Evolutionary conservation across 2,329 filamentous ascomycete species (phyloP).

Genomic region (Claviceps maximensis): DNA sequence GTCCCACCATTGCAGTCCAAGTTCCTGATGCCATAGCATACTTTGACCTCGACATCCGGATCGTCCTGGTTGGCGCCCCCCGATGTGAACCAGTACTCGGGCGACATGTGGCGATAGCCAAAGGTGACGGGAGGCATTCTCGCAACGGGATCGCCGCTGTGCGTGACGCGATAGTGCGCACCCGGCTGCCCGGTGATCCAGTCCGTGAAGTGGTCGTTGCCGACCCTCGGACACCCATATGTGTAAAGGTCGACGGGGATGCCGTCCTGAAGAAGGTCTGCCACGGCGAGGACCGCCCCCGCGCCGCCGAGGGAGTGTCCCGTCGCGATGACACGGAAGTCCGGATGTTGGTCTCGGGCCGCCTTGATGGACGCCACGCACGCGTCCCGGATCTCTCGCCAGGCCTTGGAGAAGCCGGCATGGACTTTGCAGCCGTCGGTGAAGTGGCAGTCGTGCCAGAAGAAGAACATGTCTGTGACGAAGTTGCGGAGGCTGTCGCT

Average conservation of each 20-base stretch:
- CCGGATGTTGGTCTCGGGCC: slow-evolving; percentile 33
- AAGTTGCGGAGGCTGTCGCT: slow-evolving; percentile 46
- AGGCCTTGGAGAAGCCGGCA: slow-evolving; percentile 45
- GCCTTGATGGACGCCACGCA: slow-evolving; percentile 30
- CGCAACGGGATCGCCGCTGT: slow-evolving; percentile 53
- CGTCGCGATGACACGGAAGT: slow-evolving; percentile 41
- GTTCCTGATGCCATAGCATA: slow-evolving; percentile 36
- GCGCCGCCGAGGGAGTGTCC: slow-evolving; percentile 60
- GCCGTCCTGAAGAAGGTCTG: slow-evolving; percentile 37
- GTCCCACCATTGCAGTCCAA: slow-evolving; percentile 38
- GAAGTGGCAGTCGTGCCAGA: slow-evolving; percentile 16
- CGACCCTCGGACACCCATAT: slow-evolving; percentile 54
- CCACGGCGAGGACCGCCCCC: slow-evolving; percentile 46
- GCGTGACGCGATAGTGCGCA: slow-evolving; percentile 50
- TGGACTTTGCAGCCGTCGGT: slow-evolving; percentile 36
- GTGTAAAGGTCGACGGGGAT: slow-evolving; percentile 43
- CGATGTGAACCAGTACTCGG: slow-evolving; percentile 51
- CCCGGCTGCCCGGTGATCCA: slow-evolving; percentile 41
- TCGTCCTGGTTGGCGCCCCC: slow-evolving; percentile 24
- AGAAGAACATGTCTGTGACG: slow-evolving; percentile 37
- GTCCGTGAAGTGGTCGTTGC: slow-evolving; percentile 39
- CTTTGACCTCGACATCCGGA: slow-evolving; percentile 24
- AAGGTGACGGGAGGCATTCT: slow-evolving; percentile 48
- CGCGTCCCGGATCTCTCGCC: slow-evolving; percentile 34
- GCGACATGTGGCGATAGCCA: slow-evolving; percentile 52